Percentiles rank a stretch among this genome's conserved stretches.
These are phyloP conservation scores for Mucor ambiguus DNA, from an alignment of 371 early-diverging fungal genomes.

Conservation along the genomic window DNA sequence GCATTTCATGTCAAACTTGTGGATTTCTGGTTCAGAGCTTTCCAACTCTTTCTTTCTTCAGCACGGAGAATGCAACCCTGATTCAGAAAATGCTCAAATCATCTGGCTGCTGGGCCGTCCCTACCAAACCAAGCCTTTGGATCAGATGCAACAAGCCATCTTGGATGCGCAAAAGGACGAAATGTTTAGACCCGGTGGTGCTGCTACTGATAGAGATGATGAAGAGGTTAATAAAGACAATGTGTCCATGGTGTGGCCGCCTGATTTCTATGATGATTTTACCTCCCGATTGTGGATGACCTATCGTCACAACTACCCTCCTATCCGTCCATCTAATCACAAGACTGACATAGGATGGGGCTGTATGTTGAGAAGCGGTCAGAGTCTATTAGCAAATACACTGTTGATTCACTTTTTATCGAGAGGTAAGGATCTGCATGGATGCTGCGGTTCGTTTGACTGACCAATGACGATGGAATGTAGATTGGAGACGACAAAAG, in stretches of 20 bases:
- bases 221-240: not conserved
- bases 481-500: constrained; percentile 54
- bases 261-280: constrained; percentile 74
- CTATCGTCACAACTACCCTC: constrained; percentile 86
- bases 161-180: constrained; percentile 39
- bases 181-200: constrained; percentile 27
- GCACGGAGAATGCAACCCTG: not conserved
- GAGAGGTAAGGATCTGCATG: constrained; percentile 47
- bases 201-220: not conserved
- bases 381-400: constrained; percentile 89
- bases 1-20: constrained; percentile 51
- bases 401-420: constrained; percentile 73
- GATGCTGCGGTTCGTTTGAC: not conserved
- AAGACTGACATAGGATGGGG: constrained; percentile 95
- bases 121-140: constrained; percentile 30
- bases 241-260: constrained; percentile 29
- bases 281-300: constrained; percentile 88
- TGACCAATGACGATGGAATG: not conserved
- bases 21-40: constrained; percentile 42
- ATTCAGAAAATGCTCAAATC: constrained; percentile 12
- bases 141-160: constrained; percentile 37
- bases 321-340: constrained; percentile 78
- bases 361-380: constrained; percentile 96
- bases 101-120: constrained; percentile 42
- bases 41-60: constrained; percentile 30